phyloP scores from a whole-genome alignment of 805 yeast species.

The Suhomyces pyralidae region DNA sequence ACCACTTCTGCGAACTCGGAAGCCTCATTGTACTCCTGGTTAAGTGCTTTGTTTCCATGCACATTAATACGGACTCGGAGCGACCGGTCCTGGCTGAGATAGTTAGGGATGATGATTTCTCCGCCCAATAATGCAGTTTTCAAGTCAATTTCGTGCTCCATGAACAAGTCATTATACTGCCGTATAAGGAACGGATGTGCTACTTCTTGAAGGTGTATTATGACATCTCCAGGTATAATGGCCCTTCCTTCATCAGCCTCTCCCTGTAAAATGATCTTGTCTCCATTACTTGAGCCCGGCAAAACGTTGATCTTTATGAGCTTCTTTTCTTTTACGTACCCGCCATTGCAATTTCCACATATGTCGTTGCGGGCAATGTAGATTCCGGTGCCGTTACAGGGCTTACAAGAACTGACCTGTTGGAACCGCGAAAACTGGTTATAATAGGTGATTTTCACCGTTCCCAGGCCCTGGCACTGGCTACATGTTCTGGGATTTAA shows the following conservation, averaged over 20 bases:
- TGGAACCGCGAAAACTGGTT: constrained; percentile 39
- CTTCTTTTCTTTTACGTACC: constrained; percentile 46
- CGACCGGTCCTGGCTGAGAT: constrained; percentile 29
- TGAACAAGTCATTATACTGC: constrained; percentile 42
- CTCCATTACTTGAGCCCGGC: constrained; percentile 56
- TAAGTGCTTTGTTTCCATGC: constrained; percentile 25
- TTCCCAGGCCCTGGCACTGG: constrained; percentile 44
- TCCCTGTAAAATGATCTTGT: constrained; percentile 50
- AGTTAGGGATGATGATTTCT: constrained; percentile 31
- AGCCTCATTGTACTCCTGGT: constrained; percentile 10
- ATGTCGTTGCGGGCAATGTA: constrained; percentile 18
- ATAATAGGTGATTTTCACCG: constrained; percentile 46
- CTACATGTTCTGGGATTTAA: constrained; percentile 33
- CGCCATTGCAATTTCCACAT: constrained; percentile 31
- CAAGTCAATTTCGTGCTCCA: constrained; percentile 47
- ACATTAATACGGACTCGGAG: constrained; percentile 32
- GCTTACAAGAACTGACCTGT: constrained; percentile 29
- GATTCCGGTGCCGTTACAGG: constrained; percentile 37
- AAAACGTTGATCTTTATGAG: constrained; percentile 51
- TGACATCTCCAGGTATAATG: constrained; percentile 64
- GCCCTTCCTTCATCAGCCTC: constrained; percentile 64
- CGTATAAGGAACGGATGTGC: constrained; percentile 40
- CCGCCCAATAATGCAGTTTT: constrained; percentile 62
- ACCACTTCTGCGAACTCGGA: constrained; percentile 43
- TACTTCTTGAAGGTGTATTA: constrained; percentile 49